These are phyloP conservation scores for Zanthoxylum bungeanum DNA, from an alignment of 345 rosid genomes.

Conservation along the genomic window DNA sequence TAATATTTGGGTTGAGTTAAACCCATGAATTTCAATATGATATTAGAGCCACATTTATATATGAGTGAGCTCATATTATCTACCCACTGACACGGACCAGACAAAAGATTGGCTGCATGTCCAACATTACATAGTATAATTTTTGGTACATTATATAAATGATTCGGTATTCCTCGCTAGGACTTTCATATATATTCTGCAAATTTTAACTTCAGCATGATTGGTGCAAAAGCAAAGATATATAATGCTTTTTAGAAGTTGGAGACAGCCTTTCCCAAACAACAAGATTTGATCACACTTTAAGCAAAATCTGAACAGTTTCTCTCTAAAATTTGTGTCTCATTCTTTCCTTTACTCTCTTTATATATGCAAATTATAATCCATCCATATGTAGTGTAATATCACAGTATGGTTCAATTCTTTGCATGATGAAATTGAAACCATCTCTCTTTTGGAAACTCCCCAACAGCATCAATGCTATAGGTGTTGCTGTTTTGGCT, in stretches of 20 bases:
- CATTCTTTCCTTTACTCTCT: conserved; percentile 5
- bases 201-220: conserved; percentile 14
- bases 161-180: neutral
- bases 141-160: neutral
- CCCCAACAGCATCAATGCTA: neutral
- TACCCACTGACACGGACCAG: no score
- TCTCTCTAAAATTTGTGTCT: no score
- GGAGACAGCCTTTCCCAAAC: conserved; percentile 30
- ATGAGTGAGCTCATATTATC: no score
- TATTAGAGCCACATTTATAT: no score
- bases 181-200: neutral
- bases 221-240: conserved; percentile 25
- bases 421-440: conserved; percentile 17
- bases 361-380: neutral
- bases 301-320: conserved; percentile 26
- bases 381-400: no score
- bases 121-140: no score
- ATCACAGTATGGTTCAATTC: neutral
- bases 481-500: conserved; percentile 3
- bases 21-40: no score
- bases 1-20: no score
- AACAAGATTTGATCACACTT: conserved; percentile 29
- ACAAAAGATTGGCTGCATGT: no score
- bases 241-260: conserved; percentile 19
- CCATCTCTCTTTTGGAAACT: neutral